Percentiles rank a stretch among this genome's conserved stretches.
Evolutionary conservation across 805 yeast genomes (phyloP).

Genomic region (Ogataea kodamae): DNA sequence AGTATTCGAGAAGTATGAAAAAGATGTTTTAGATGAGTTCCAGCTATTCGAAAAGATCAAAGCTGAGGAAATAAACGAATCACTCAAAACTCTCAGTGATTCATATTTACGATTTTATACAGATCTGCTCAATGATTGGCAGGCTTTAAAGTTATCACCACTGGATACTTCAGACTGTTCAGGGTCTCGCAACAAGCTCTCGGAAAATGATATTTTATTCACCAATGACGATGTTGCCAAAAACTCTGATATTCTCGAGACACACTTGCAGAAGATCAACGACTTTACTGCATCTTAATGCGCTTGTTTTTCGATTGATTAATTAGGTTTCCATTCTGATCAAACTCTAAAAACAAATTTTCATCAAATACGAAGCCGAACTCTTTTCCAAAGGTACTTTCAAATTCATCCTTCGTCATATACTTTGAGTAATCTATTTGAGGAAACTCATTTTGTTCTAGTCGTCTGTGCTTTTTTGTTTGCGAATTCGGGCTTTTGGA

Average conservation of each 20-base stretch:
- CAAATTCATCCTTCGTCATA: conserved; percentile 49
- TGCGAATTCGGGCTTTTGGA: conserved; percentile 80
- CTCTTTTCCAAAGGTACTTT: conserved; percentile 45
- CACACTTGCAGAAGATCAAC: conserved; percentile 20
- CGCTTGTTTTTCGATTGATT: conserved; percentile 10
- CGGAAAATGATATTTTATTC: conserved; percentile 25
- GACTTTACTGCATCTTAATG: conserved; percentile 7
- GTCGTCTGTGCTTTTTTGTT: conserved; percentile 62
- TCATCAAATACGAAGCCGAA: conserved; percentile 24
- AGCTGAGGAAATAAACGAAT: conserved; percentile 67
- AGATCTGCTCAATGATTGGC: conserved; percentile 68
- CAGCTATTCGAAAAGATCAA: conserved; percentile 76
- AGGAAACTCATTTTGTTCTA: conserved; percentile 58
- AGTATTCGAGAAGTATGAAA: conserved; percentile 44
- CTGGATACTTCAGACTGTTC: conserved; percentile 2
- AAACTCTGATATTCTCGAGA: conserved; percentile 26
- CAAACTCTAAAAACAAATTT: conserved; percentile 26
- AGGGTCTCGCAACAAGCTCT: conserved; percentile 19
- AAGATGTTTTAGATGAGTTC: conserved; percentile 46
- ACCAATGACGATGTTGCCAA: conserved; percentile 26
- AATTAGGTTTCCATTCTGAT: conserved; percentile 13
- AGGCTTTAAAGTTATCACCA: conserved; percentile 29
- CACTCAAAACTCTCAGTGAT: conserved; percentile 71
- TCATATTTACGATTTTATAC: conserved; percentile 72
- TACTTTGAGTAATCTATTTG: conserved; percentile 53